Evolutionary conservation across 176 grass and related monocot genomes (phyloP).

Genomic region (Saccharum officinarum): DNA sequence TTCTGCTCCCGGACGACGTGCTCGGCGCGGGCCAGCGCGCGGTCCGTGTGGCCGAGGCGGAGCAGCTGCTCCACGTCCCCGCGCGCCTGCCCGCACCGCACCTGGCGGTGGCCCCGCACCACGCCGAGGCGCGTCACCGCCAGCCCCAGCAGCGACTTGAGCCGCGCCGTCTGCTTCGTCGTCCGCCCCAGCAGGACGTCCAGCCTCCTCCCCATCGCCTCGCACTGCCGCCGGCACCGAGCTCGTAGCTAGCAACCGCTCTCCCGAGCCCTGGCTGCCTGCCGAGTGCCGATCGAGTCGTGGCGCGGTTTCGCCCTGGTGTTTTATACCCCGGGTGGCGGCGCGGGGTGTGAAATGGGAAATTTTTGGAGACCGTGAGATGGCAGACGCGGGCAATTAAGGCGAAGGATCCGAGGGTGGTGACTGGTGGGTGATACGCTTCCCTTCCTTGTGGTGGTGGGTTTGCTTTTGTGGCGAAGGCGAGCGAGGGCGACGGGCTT

Average conservation of each 20-base stretch:
- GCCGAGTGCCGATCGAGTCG: background rate
- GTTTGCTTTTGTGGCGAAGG: constrained; percentile 56
- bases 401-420: background rate
- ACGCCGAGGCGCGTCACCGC: constrained; percentile 52
- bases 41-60: constrained; percentile 63
- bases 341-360: constrained; percentile 19
- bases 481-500: constrained; percentile 39
- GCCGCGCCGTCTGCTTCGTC: constrained; percentile 62
- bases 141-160: constrained; percentile 50
- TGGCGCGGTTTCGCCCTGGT: too few relatives aligned
- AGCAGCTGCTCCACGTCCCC: constrained; percentile 85
- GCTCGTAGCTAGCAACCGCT: background rate
- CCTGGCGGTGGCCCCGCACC: constrained; percentile 58
- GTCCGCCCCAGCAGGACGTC: constrained; percentile 71
- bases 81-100: constrained; percentile 61
- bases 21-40: constrained; percentile 80
- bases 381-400: background rate
- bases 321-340: too few relatives aligned
- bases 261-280: background rate
- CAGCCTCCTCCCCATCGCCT: constrained; percentile 63
- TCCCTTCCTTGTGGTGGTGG: constrained; percentile 9
- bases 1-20: constrained; percentile 77
- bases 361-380: background rate
- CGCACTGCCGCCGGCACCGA: background rate
- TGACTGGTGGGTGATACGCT: background rate